These are phyloP conservation scores for Diatrype stigma DNA, from an alignment of 2,329 filamentous ascomycete genomes.

Conservation along the genomic window DNA sequence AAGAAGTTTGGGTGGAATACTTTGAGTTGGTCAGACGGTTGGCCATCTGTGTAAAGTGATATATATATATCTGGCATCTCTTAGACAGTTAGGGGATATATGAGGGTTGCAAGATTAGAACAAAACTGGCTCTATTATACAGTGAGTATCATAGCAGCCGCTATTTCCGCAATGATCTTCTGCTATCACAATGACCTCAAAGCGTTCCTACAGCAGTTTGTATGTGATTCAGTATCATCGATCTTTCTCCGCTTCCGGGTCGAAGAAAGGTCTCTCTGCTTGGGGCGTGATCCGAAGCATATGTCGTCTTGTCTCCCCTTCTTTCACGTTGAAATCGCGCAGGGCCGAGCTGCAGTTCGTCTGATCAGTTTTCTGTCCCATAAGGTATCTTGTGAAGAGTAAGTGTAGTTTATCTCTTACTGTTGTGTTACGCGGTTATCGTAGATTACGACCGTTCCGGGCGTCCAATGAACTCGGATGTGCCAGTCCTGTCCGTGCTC, in stretches of 20 bases:
- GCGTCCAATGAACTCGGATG: conserved; percentile 8
- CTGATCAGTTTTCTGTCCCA: not conserved
- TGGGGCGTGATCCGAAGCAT: conserved; percentile 29
- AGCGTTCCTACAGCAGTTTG: too few relatives aligned
- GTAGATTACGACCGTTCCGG: conserved; percentile 5
- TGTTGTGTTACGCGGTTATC: conserved; percentile 22
- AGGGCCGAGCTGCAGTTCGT: conserved; percentile 11
- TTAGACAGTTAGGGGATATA: too few relatives aligned
- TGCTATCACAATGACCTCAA: too few relatives aligned
- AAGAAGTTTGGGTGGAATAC: conserved; percentile 44
- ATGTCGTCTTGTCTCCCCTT: conserved; percentile 14
- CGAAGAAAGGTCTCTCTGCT: conserved; percentile 26
- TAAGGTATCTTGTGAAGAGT: not conserved
- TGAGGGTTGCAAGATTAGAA: too few relatives aligned
- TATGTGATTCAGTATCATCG: too few relatives aligned
- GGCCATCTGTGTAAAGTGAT: conserved; percentile 39
- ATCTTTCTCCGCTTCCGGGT: conserved; percentile 16
- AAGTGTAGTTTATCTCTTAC: not conserved
- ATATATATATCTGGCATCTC: too few relatives aligned
- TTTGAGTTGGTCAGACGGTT: conserved; percentile 38
- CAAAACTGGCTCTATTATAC: too few relatives aligned
- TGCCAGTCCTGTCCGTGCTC: conserved; percentile 9
- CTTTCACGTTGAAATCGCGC: conserved; percentile 11
- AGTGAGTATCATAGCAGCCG: too few relatives aligned
- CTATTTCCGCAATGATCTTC: too few relatives aligned